Base-by-base conservation (phyloP, 2,329 filamentous ascomycete species). In the Drechslerella coelobrocha region DNA sequence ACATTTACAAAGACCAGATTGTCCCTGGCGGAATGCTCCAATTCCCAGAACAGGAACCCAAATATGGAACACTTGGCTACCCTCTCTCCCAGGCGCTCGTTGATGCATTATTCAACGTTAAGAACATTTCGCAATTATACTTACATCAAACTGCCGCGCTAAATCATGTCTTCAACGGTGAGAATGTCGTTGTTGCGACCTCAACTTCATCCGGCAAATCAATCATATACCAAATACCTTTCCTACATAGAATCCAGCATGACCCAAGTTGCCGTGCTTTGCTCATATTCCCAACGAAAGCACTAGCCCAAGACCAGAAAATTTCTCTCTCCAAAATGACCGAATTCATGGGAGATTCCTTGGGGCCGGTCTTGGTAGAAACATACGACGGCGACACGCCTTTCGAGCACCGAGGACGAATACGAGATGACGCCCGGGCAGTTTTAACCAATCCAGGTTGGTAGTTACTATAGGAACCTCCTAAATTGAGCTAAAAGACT, bases 271-370 rank as follows among this genome's bases (percentile, higher is more conserved):
- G 90, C 7, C 84, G 94, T 75, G 94, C 94, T 1, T 91, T 99
- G 88, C 97, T 97, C 78, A 96, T 99, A 34, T 99, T 99, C 72
- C 94, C 94, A 0, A 99, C 94, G 0, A 99, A 99, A 79, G 94
- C 94, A 0, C 81, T 99, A 14, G 93, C 94, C 0, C 94, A 99
- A 78, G 94, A 99, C 78, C 94, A 99, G 78, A 87, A 88, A 75
- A 85, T 92, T 74, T 96, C 92, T 74, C 82, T 99, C 77, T 90
- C 90, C 76, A 91, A 96, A 57, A 84, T 97, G 77, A 81, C 97
- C 71, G 81, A 84, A 0, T 96, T 89, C 75, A 90, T 99, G 84
- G 68, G 26, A 12, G 85, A 88, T 0, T 88, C 87, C 0, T 79
- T 97, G 21, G 87, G 92, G 76, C 83, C 90, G 43, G 81, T 87